Percentiles rank a stretch among this genome's conserved stretches.
These are phyloP conservation scores for Alternaria postmessia DNA, from an alignment of 2,329 filamentous ascomycete species.

Conservation along the genomic window DNA sequence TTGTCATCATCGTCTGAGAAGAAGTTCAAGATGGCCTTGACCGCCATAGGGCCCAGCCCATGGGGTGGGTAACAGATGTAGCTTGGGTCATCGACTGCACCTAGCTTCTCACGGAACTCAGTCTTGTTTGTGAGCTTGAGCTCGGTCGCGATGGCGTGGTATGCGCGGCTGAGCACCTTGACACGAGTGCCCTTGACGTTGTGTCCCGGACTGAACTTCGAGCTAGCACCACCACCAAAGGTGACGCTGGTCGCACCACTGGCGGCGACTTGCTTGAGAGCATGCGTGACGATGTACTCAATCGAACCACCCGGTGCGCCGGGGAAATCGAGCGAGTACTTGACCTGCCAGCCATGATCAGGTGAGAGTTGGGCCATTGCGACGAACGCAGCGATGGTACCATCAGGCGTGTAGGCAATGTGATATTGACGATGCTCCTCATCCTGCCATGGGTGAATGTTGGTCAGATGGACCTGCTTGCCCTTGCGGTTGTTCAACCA, in stretches of 20 bases:
- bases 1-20: conserved; percentile 73
- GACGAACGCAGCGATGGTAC: conserved; percentile 78
- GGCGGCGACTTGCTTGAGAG: conserved; percentile 68
- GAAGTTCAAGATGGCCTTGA: conserved; percentile 87
- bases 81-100: conserved; percentile 80
- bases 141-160: conserved; percentile 81
- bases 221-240: conserved; percentile 83
- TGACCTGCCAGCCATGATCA: conserved; percentile 88
- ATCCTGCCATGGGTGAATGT: conserved; percentile 89
- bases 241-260: conserved; percentile 74
- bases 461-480: conserved; percentile 86
- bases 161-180: conserved; percentile 82
- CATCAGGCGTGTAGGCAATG: conserved; percentile 76
- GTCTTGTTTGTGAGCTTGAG: conserved; percentile 84
- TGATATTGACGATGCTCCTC: conserved; percentile 85
- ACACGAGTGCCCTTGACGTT: conserved; percentile 83
- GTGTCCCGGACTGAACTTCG: conserved; percentile 77
- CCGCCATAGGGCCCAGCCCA: conserved; percentile 81
- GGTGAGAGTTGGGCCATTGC: conserved; percentile 83
- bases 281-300: conserved; percentile 79
- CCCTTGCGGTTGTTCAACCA: conserved; percentile 85
- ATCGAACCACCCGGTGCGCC: conserved; percentile 85
- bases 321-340: conserved; percentile 95
- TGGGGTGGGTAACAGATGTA: conserved; percentile 91
- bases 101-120: conserved; percentile 91